These are phyloP conservation scores for Sporothrix phasma DNA, from an alignment of 2,329 filamentous ascomycete genomes.

Conservation along the genomic window DNA sequence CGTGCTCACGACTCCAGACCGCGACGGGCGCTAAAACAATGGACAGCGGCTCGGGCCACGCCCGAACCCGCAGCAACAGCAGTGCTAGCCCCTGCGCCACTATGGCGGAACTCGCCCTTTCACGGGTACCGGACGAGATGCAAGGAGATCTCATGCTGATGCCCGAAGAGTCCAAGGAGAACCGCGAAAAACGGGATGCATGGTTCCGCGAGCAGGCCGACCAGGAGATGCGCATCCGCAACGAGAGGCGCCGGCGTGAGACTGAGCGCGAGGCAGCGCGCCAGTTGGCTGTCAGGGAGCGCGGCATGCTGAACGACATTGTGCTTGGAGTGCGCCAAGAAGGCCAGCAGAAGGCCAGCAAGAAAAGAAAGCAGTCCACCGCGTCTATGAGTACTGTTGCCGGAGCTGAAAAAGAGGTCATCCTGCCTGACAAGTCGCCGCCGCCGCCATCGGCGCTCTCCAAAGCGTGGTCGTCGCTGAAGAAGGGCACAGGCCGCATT, in stretches of 20 bases:
- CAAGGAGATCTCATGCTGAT: slow-evolving; percentile 7
- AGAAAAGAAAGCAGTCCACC: slow-evolving; percentile 6
- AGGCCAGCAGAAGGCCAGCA: not conserved
- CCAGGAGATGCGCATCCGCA: not conserved
- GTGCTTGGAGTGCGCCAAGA: not conserved
- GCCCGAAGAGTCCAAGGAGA: slow-evolving; percentile 5
- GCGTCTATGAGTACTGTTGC: not conserved
- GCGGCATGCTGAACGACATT: not conserved
- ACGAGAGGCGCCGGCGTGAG: not conserved
- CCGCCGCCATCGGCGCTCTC: slow-evolving; percentile 8
- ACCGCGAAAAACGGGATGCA: slow-evolving; percentile 10
- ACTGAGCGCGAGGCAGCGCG: not conserved
- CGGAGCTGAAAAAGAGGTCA: not conserved
- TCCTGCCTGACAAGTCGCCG: not conserved
- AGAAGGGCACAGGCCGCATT: slow-evolving; percentile 11
- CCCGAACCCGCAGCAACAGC: not conserved
- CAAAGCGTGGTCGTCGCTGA: slow-evolving; percentile 15
- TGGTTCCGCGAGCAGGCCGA: slow-evolving; percentile 16
- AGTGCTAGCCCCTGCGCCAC: not conserved
- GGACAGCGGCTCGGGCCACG: not conserved
- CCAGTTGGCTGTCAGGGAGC: not conserved
- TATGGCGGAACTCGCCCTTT: slow-evolving; percentile 13
- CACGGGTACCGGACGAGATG: slow-evolving; percentile 7
- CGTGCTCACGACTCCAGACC: not conserved
- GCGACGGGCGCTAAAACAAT: not conserved